phyloP scores from a whole-genome alignment of 2,329 filamentous ascomycete species.

The Fusarium lateritium region DNA sequence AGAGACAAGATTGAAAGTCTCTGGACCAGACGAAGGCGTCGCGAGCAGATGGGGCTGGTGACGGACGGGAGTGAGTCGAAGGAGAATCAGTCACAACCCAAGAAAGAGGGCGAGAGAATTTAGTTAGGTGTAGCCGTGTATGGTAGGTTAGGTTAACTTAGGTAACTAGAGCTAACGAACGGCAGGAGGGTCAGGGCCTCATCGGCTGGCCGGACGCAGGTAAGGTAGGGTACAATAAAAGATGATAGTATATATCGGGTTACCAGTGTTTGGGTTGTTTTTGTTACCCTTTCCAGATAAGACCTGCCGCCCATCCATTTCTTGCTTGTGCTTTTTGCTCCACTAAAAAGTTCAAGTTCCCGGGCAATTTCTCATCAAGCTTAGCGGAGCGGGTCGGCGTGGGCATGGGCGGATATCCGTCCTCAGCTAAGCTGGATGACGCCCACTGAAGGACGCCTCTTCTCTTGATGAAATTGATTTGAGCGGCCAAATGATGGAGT shows the following conservation, averaged over 20 bases:
- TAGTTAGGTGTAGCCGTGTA: slow-evolving; percentile 17
- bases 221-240: slow-evolving; percentile 30
- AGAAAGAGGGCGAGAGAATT: slow-evolving; percentile 42
- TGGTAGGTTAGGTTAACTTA: slow-evolving; percentile 39
- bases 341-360: slow-evolving; percentile 46
- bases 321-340: slow-evolving; percentile 36
- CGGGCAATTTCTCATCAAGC: slow-evolving; percentile 14
- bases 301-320: slow-evolving; percentile 36
- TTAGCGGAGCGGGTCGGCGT: slow-evolving; percentile 43
- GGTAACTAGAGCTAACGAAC: slow-evolving; percentile 37
- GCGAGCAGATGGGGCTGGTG: slow-evolving; percentile 38
- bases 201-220: slow-evolving; percentile 38
- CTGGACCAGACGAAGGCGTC: slow-evolving; percentile 43
- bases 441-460: slow-evolving; percentile 32
- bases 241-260: slow-evolving; percentile 9
- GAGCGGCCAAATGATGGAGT: slow-evolving; percentile 20
- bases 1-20: slow-evolving; percentile 38
- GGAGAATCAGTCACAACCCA: slow-evolving; percentile 42
- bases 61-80: slow-evolving; percentile 44
- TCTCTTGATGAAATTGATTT: slow-evolving; percentile 28
- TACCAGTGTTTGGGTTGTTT: slow-evolving; percentile 23
- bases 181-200: slow-evolving; percentile 18
- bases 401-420: slow-evolving; percentile 23
- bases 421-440: slow-evolving; percentile 40
- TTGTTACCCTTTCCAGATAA: slow-evolving; percentile 34